These are phyloP conservation scores for Alternaria viburni DNA, from an alignment of 2,329 filamentous ascomycete species.

Conservation along the genomic window DNA sequence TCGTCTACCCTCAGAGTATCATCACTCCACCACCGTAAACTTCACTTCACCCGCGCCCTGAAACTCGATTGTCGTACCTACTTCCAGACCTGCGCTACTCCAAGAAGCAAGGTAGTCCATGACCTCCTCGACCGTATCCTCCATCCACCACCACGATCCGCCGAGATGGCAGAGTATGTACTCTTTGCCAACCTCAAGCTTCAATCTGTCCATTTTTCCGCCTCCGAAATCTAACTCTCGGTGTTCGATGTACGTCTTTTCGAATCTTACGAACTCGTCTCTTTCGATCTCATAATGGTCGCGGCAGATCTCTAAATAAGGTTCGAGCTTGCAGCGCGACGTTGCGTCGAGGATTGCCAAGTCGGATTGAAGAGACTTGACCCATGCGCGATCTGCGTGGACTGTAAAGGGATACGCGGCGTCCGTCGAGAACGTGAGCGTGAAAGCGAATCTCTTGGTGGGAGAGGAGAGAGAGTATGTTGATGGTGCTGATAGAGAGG, in stretches of 20 bases:
- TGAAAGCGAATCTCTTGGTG: background rate
- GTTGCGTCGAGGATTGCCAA: conserved; percentile 8
- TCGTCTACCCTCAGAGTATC: background rate
- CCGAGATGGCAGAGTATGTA: conserved; percentile 5
- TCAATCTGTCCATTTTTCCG: background rate
- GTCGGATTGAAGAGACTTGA: conserved; percentile 3
- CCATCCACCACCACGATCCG: conserved; percentile 8
- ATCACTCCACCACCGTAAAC: background rate
- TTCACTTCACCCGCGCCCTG: background rate
- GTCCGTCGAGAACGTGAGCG: conserved; percentile 8
- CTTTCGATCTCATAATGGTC: background rate
- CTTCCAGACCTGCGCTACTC: background rate
- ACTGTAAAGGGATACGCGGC: conserved; percentile 8
- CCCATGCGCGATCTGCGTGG: conserved; percentile 1
- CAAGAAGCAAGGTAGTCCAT: background rate
- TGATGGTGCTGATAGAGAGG: conserved; percentile 7
- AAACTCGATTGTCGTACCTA: background rate
- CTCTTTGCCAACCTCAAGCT: conserved; percentile 4
- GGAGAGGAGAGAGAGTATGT: conserved; percentile 8
- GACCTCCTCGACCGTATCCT: conserved; percentile 6
- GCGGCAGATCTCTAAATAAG: background rate
- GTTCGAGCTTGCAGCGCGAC: background rate
- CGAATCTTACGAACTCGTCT: background rate
- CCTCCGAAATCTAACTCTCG: background rate
- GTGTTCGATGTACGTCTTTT: background rate